A percentile compares a stretch with the other conserved stretches of the same genome.
Conservation (phyloP, 495 filamentous ascomycete species). For the Neurospora pannonica region DNA sequence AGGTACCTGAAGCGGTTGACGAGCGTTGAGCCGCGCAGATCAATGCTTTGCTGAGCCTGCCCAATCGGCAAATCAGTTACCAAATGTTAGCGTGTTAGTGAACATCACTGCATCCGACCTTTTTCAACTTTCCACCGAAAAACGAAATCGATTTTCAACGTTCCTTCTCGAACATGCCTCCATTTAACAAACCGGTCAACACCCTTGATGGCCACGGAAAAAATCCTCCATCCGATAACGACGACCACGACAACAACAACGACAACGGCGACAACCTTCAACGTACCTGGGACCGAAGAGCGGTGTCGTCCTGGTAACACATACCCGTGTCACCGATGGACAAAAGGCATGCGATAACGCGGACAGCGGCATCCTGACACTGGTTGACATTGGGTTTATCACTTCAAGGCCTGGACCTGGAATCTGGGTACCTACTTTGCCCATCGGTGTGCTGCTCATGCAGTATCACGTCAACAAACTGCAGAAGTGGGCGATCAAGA, state of each 20-base stretch:
- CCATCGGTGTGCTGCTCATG: background rate
- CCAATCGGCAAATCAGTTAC: background rate
- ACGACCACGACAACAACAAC: background rate
- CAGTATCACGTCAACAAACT: slow-evolving; percentile 2
- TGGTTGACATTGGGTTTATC: background rate
- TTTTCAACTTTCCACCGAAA: background rate
- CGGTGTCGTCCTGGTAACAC: background rate
- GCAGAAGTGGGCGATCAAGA: background rate
- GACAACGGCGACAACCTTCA: background rate
- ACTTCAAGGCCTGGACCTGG: background rate
- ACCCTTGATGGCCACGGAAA: background rate
- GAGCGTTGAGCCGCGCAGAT: background rate
- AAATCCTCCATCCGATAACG: background rate
- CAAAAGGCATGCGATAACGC: background rate
- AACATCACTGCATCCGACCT: background rate
- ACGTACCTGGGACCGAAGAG: background rate
- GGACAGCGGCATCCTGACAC: background rate
- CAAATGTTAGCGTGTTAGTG: background rate
- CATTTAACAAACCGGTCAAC: background rate
- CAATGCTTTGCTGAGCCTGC: background rate
- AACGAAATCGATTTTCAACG: background rate
- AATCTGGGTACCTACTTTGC: background rate
- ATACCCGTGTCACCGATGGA: background rate
- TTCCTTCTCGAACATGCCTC: background rate
- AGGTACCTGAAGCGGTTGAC: background rate